A percentile compares a stretch with the other conserved stretches of the same genome.
Conservation (phyloP, 169 alveolate species). For the Pseudocohnilembus persalinus region DNA sequence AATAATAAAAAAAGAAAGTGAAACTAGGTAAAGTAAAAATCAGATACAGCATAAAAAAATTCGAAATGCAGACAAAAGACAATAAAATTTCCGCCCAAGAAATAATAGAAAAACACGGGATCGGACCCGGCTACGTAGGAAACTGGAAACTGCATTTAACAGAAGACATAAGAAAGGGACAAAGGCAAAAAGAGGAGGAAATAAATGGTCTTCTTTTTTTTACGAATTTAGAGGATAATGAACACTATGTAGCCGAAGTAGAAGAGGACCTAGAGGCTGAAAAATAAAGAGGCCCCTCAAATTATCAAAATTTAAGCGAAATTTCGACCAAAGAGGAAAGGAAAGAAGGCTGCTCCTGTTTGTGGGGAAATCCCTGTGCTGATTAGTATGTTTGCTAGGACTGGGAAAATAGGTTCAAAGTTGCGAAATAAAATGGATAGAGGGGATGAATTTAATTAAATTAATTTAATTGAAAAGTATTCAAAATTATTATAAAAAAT, state of each 20-base stretch:
- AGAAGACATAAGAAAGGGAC: constrained; percentile 1
- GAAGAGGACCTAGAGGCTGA: constrained; percentile 21
- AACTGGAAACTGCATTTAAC: constrained; percentile 16
- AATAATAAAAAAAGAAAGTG: background rate
- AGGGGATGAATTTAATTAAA: no score
- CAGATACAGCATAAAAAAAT: background rate
- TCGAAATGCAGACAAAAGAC: background rate
- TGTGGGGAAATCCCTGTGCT: constrained; percentile 18
- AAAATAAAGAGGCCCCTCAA: background rate
- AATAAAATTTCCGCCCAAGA: background rate
- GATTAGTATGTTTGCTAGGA: constrained; percentile 7
- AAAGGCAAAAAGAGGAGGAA: background rate
- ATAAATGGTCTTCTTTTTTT: background rate
- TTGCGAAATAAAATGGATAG: constrained; percentile 19
- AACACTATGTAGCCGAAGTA: background rate
- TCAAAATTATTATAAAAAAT: no score
- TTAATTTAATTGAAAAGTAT: no score
- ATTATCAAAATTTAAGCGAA: background rate
- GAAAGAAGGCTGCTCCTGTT: constrained; percentile 15
- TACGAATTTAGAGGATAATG: background rate
- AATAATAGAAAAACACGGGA: constrained; percentile 13
- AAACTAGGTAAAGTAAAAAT: constrained; percentile 5
- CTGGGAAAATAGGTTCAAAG: constrained; percentile 22
- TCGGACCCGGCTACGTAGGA: constrained; percentile 1
- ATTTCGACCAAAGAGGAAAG: constrained; percentile 8